These are phyloP conservation scores for Coleophoma eucalyptorum DNA, from an alignment of 2,329 filamentous ascomycete genomes.

Conservation along the genomic window DNA sequence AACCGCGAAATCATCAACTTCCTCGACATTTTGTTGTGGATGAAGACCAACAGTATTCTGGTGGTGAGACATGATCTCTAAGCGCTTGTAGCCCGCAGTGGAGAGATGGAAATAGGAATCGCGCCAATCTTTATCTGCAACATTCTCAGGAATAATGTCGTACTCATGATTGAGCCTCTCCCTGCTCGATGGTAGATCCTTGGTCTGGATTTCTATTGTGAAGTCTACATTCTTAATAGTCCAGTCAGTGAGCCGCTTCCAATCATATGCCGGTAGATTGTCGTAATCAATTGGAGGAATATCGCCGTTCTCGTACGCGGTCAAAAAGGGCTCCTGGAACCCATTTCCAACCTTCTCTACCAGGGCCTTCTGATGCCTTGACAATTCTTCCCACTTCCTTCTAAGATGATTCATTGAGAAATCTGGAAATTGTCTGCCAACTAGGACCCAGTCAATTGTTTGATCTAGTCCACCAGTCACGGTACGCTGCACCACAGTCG, in stretches of 20 bases:
- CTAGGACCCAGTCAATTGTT: slow-evolving; percentile 56
- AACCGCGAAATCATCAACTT: slow-evolving; percentile 33
- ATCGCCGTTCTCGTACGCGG: slow-evolving; percentile 60
- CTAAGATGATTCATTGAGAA: slow-evolving; percentile 47
- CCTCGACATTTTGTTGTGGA: not conserved
- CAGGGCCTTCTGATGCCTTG: slow-evolving; percentile 45
- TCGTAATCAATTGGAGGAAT: slow-evolving; percentile 61
- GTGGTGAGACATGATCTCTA: slow-evolving; percentile 35
- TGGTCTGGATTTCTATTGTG: slow-evolving; percentile 34
- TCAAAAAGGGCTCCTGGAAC: slow-evolving; percentile 63
- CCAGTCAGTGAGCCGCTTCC: slow-evolving; percentile 65
- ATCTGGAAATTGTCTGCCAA: slow-evolving; percentile 51
- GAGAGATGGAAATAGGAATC: slow-evolving; percentile 52
- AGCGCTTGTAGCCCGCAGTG: slow-evolving; percentile 37
- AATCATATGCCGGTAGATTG: slow-evolving; percentile 62
- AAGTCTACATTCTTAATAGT: slow-evolving; percentile 40
- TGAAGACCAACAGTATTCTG: slow-evolving; percentile 35
- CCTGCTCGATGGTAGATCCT: slow-evolving; percentile 45
- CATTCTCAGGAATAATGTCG: slow-evolving; percentile 12
- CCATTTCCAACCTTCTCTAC: slow-evolving; percentile 54
- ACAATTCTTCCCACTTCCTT: slow-evolving; percentile 51
- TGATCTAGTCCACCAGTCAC: slow-evolving; percentile 58
- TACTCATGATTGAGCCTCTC: slow-evolving; percentile 40
- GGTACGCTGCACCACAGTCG: slow-evolving; percentile 53
- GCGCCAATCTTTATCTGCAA: slow-evolving; percentile 41